Evolutionary conservation across 352 stramenopile genomes (phyloP).

Genomic region (Globisporangium acanthophoron): DNA sequence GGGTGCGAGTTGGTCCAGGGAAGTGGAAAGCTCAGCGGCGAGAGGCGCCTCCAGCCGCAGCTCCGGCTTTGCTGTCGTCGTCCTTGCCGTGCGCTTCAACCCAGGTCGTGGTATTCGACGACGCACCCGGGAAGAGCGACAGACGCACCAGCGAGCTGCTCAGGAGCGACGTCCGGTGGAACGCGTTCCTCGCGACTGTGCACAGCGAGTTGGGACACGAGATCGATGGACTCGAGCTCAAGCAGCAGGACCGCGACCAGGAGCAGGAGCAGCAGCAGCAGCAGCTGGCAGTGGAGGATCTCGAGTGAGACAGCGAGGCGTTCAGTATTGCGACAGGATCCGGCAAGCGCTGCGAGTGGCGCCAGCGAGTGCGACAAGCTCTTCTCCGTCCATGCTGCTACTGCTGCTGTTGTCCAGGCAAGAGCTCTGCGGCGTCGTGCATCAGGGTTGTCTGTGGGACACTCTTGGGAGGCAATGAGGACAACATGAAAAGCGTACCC

Average conservation of each 20-base stretch:
- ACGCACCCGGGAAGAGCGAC: background rate
- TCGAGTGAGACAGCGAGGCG: constrained; percentile 12
- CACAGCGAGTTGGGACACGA: constrained; percentile 11
- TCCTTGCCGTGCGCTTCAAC: constrained; percentile 4
- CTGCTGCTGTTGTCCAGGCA: too few relatives aligned
- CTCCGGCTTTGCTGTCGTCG: background rate
- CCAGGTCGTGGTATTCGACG: constrained; percentile 9
- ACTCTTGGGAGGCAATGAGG: too few relatives aligned
- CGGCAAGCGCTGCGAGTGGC: too few relatives aligned
- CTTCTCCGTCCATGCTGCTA: too few relatives aligned
- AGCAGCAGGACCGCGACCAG: too few relatives aligned
- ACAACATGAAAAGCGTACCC: background rate
- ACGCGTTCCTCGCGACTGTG: constrained; percentile 15
- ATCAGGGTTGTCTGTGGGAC: background rate
- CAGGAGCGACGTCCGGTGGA: constrained; percentile 25
- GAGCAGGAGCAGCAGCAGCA: constrained; percentile 1
- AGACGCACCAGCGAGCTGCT: constrained; percentile 18
- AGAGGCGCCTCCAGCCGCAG: background rate
- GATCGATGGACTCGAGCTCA: background rate
- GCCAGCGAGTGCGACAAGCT: background rate
- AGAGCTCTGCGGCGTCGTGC: background rate
- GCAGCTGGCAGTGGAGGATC: constrained; percentile 25
- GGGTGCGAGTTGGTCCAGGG: constrained; percentile 17
- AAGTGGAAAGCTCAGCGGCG: constrained; percentile 18
- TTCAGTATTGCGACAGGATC: too few relatives aligned